Conservation (phyloP, 2,329 filamentous ascomycete species). For the Phialophora expanda region DNA sequence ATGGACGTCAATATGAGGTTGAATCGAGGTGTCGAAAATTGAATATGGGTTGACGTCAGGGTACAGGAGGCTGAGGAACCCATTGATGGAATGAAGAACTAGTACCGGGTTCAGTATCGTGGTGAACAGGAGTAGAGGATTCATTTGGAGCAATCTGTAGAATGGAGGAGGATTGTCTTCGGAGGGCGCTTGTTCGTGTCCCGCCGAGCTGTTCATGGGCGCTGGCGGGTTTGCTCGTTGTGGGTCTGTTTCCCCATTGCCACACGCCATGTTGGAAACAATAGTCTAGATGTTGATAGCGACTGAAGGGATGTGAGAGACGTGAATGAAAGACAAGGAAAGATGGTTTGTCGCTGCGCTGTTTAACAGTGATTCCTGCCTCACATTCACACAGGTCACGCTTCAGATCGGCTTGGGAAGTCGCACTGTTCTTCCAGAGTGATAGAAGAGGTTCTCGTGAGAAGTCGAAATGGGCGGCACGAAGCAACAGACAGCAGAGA, state of each 20-base stretch:
- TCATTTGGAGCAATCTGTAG: constrained; percentile 14
- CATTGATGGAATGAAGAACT: constrained; percentile 49
- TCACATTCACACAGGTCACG: neutral
- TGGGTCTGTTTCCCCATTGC: neutral
- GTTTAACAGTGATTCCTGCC: constrained; percentile 7
- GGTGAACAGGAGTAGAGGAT: constrained; percentile 42
- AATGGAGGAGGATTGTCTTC: neutral
- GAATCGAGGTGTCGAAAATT: constrained; percentile 39
- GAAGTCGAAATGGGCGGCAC: neutral
- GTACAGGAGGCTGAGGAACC: constrained; percentile 45
- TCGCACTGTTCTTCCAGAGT: neutral
- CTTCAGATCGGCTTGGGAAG: constrained; percentile 2
- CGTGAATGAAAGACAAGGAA: neutral
- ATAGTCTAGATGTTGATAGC: neutral
- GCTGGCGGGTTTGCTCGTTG: neutral
- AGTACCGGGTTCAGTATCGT: constrained; percentile 49
- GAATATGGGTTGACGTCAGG: constrained; percentile 43
- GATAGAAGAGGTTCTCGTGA: neutral
- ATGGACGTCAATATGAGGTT: constrained; percentile 47
- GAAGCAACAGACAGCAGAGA: neutral
- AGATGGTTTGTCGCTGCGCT: neutral
- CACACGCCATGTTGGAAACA: neutral
- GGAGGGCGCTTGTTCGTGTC: neutral
- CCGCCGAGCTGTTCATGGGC: constrained; percentile 2
- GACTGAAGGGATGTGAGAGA: neutral